Base-by-base conservation (phyloP, 1,284 basidiomycete species). In the Psilocybe mexicana region DNA sequence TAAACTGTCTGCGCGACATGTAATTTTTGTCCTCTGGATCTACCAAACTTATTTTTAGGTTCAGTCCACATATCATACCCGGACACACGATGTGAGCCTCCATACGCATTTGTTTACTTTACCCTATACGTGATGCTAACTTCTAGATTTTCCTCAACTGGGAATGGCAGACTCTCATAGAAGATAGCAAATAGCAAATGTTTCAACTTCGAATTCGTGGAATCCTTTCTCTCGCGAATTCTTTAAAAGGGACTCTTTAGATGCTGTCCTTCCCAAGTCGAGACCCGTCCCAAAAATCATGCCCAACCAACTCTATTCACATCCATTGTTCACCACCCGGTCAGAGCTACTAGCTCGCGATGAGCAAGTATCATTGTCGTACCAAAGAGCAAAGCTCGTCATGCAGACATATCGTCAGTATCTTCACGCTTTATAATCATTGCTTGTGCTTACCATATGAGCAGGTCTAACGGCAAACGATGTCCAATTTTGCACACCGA, bases 341-440 rank as follows among this genome's bases (percentile, higher is more conserved):
- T 69, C 74, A 11, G 81, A 82, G 60, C 71, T 76, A 46, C 71
- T 82, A 51, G 70, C 76, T 6, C 65, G 65, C 6, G 76, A 82
- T 60, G 77, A 81, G 55, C 74, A 77, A 52, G 72, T 79, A n/a
- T 72, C 72, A 11, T 63, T 83, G 2, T 77, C 81, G 1, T 83
- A 83, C 59, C 70, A 76, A 59, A 70, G 81, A 58, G 80, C 80
- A 2, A 74, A 68, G 55, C 68, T 80, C 18, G 67, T 83, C 40
- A 64, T 81, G 64, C 73, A 76, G 52, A 78, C 79, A n/a, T 77
- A 81, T 65, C 65, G 81, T 81, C 38, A 65, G 77, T 54, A 42
- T 33, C 69, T 28, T 38, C 25, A 33, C 26, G 8, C n/a, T 12
- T 26, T 11, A 36, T 38, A 23, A 55, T 33, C 30, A 42, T 33